Conservation (phyloP, 257 asterid genomes). For the Solanum lycopersicoides region DNA sequence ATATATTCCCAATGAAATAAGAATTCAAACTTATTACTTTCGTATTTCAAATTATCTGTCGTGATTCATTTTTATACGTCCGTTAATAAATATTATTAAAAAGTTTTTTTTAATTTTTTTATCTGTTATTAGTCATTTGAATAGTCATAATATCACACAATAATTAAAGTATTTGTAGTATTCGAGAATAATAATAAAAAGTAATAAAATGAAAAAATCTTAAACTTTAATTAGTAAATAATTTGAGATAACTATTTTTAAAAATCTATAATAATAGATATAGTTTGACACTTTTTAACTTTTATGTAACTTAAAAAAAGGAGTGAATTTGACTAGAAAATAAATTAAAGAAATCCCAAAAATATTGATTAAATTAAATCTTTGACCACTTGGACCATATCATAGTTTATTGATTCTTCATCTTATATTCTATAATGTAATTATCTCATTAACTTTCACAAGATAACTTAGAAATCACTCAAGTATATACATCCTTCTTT, state of each 20-base stretch:
- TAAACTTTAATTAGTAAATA: neutral
- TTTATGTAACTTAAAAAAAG: neutral
- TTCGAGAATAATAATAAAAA: neutral
- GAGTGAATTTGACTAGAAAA: neutral
- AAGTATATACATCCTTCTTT: neutral
- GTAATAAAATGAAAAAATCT: neutral
- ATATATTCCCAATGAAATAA: no score
- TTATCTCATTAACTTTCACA: neutral
- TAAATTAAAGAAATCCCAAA: neutral
- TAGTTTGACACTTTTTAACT: neutral
- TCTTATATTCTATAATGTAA: neutral
- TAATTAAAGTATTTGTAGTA: neutral
- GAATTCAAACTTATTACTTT: no score
- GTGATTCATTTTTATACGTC: no score
- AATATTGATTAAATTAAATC: neutral
- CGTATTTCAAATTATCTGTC: no score
- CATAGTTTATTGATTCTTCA: neutral
- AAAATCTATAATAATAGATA: fast-evolving
- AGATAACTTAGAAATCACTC: neutral
- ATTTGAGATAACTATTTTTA: neutral
- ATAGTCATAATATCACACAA: neutral
- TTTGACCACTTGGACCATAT: neutral
- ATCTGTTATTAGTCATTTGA: neutral
- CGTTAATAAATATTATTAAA: no score
- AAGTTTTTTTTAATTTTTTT: no score